phyloP scores from a whole-genome alignment of 2,329 filamentous ascomycete species.

The Trichocomaceae sp. region DNA sequence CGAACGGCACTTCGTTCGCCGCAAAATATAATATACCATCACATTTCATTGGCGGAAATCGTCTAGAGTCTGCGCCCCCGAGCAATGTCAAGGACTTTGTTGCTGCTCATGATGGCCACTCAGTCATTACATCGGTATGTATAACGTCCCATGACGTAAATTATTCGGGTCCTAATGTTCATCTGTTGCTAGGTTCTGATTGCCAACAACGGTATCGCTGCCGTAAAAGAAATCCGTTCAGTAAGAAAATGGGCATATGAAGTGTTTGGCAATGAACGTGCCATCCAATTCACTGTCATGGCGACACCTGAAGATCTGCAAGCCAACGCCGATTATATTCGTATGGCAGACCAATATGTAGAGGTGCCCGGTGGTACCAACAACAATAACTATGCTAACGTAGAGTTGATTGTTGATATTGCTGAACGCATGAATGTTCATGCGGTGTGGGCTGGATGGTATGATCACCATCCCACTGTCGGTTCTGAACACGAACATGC shows the following conservation, averaged over 20 bases:
- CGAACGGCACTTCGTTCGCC: conserved; percentile 59
- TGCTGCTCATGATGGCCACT: conserved; percentile 80
- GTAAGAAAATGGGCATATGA: conserved; percentile 99
- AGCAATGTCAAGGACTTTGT: conserved; percentile 97
- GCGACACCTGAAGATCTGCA: conserved; percentile 95
- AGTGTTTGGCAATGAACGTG: conserved; percentile 94
- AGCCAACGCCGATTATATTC: conserved; percentile 98
- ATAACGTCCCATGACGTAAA: conserved; percentile 13
- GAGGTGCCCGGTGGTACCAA: conserved; percentile 87
- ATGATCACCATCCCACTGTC: conserved; percentile 31
- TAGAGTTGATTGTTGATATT: conserved; percentile 97
- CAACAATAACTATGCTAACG: conserved; percentile 99
- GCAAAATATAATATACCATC: conserved; percentile 75
- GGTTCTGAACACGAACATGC: neutral
- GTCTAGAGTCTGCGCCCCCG: conserved; percentile 69
- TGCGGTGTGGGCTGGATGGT: conserved; percentile 98
- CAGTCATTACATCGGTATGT: conserved; percentile 93
- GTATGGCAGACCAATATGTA: conserved; percentile 99
- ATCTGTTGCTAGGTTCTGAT: conserved; percentile 70
- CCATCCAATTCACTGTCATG: conserved; percentile 99
- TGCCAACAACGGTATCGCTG: conserved; percentile 98
- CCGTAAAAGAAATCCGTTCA: conserved; percentile 98
- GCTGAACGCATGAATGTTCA: conserved; percentile 98
- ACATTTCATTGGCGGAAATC: conserved; percentile 96
- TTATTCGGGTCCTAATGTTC: neutral